Evolutionary conservation across 257 asterid species (phyloP), one percentile per base, ranked within the genome.

Genomic region (Avicennia marina): DNA sequence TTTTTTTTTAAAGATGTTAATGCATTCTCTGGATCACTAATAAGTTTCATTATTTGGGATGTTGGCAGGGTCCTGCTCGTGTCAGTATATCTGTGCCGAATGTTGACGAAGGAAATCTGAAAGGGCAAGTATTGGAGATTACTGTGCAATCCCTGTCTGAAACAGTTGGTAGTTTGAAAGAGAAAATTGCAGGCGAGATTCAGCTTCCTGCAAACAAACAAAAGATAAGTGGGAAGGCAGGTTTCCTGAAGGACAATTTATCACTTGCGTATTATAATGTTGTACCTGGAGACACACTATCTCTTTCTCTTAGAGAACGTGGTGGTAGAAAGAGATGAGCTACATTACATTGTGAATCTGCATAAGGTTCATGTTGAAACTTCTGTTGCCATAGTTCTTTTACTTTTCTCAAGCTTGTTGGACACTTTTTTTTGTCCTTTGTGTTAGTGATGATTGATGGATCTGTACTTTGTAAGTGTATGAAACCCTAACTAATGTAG

Each of bases 271-370:
- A 87, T 75, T 91, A 91, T 79, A 91, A 91, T 65, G 77, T 88
- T 68, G 76, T 54, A 24, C 71, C 93, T 19, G 93, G 93, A 71
- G 98, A 85, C 40, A 20, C 82, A 6, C 85, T 91, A 19, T 57
- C 81, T 40, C 96, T 91, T 21, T 85, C 98, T 65, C 89, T 87
- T 26, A 83, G 96, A 72, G 98, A 91, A 62, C 98, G 98, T 76
- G 98, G 96, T 78, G 95, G 98, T 60, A 87, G 95, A 75, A 91
- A 88, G 90, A 85, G 96, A 83, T 90, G 85, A 89, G 65, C 74
- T 58, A 29, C 58, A 26, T 59, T 32, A 13, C 45, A 38, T 64
- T 64, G 24, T 60, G 36, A 29, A 69, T 46, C 67, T 49, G 26
- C 18, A 24, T 52, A 71, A 73, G 77, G 85, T 73, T 77, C 57